Percentiles rank a stretch among this genome's conserved stretches.
These are phyloP conservation scores for Wickerhamiella azymoides DNA, from an alignment of 805 yeast species.

Conservation along the genomic window DNA sequence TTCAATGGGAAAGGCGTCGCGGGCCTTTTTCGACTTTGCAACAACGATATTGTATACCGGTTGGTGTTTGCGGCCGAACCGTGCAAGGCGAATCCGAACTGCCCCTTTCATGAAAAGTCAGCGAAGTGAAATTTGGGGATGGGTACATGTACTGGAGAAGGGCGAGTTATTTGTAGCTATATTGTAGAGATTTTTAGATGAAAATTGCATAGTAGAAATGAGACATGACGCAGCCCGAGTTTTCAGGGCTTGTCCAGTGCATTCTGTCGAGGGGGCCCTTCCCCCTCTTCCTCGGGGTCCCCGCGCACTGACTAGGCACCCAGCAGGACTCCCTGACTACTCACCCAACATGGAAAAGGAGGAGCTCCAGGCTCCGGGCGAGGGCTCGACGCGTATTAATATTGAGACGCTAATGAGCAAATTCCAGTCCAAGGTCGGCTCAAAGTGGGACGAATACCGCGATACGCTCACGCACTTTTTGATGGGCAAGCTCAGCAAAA, in stretches of 20 bases:
- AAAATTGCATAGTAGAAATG: no score
- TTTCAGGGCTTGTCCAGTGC: no score
- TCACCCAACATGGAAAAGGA: slow-evolving; percentile 7
- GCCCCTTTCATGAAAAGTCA: slow-evolving; percentile 42
- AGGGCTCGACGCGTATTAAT: slow-evolving; percentile 19
- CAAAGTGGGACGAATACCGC: slow-evolving; percentile 77
- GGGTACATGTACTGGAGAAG: neutral
- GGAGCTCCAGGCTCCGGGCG: slow-evolving; percentile 1
- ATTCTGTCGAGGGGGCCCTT: no score
- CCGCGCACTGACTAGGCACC: no score
- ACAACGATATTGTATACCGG: slow-evolving; percentile 92
- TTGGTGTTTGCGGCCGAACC: slow-evolving; percentile 79
- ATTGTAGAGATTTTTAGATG: no score
- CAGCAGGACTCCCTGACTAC: no score
- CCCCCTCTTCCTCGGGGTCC: no score
- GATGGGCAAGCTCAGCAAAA: slow-evolving; percentile 47
- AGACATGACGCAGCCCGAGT: no score
- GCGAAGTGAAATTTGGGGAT: neutral
- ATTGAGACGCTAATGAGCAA: slow-evolving; percentile 56
- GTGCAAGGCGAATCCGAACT: slow-evolving; percentile 76
- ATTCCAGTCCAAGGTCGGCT: slow-evolving; percentile 59
- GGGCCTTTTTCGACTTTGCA: slow-evolving; percentile 50
- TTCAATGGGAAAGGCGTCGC: slow-evolving; percentile 81
- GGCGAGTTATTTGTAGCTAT: neutral
- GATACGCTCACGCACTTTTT: slow-evolving; percentile 62